A percentile compares a stretch with the other conserved stretches of the same genome.
Conservation (phyloP, 2,329 filamentous ascomycete genomes). For the Apiospora rasikravindrae region DNA sequence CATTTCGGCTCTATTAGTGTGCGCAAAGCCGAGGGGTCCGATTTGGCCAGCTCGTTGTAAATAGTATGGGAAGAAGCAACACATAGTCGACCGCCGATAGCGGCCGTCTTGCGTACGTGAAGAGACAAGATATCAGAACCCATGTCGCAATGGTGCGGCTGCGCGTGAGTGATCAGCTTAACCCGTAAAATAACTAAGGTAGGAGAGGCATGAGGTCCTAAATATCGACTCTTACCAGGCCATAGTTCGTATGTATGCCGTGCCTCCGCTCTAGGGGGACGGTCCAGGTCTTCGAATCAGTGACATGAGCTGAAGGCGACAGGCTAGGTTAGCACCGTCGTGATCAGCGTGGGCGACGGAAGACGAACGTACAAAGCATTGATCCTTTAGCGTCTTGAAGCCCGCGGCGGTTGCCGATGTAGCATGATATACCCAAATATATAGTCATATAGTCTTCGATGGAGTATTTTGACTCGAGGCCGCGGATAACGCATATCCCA, state of each 20-base stretch:
- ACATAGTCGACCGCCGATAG: constrained; percentile 50
- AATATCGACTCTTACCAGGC: constrained; percentile 43
- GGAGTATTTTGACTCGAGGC: constrained; percentile 54
- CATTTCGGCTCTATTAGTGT: constrained; percentile 47
- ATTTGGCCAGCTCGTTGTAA: constrained; percentile 47
- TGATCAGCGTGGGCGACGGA: neutral
- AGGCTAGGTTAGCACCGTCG: constrained; percentile 23
- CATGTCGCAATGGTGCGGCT: constrained; percentile 60
- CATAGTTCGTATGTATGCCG: constrained; percentile 53
- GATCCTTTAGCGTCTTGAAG: constrained; percentile 54
- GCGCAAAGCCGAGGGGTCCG: constrained; percentile 45
- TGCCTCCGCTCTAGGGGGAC: constrained; percentile 50
- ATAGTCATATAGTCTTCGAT: constrained; percentile 59
- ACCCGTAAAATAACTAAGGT: neutral
- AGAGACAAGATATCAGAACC: constrained; percentile 55
- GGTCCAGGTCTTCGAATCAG: constrained; percentile 51
- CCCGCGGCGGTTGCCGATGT: constrained; percentile 60
- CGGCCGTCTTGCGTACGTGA: constrained; percentile 51
- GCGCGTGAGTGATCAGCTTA: neutral
- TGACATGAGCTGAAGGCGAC: constrained; percentile 49
- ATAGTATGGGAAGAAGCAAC: constrained; percentile 50
- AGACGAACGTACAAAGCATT: constrained; percentile 48
- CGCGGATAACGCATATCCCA: constrained; percentile 61
- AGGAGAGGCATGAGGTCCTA: neutral
- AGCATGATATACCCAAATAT: constrained; percentile 61